Percentiles rank a stretch among this genome's conserved stretches.
Evolutionary conservation across 768 basidiomycete species (phyloP).

Genomic region (Podaxis rugospora): DNA sequence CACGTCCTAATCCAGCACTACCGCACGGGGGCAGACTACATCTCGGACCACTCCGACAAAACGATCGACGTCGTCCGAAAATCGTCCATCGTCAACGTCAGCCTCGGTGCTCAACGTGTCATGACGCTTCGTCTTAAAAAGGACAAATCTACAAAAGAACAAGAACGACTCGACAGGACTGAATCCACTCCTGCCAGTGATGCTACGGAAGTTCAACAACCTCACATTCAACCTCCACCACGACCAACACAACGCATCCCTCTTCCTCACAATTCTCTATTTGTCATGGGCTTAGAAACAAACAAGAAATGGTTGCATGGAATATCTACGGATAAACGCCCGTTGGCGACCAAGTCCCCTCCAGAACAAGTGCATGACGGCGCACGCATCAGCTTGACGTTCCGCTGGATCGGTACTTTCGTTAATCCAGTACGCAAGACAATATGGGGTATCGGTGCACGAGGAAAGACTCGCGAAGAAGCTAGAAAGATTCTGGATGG

Average conservation of each 20-base stretch:
- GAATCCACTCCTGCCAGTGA: not conserved
- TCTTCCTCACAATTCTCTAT: conserved; percentile 79
- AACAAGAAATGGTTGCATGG: conserved; percentile 75
- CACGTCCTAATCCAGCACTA: conserved; percentile 84
- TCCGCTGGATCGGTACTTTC: conserved; percentile 76
- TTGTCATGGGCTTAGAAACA: conserved; percentile 71
- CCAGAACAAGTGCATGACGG: conserved; percentile 55
- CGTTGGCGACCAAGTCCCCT: conserved; percentile 42
- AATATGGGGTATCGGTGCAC: conserved; percentile 76
- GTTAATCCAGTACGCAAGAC: conserved; percentile 40
- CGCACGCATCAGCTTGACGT: conserved; percentile 75
- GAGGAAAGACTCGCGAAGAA: conserved; percentile 50
- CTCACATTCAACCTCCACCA: conserved; percentile 18
- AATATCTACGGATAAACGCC: conserved; percentile 74
- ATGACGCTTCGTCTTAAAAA: conserved; percentile 75
- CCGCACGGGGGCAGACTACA: conserved; percentile 74
- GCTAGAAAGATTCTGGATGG: conserved; percentile 27
- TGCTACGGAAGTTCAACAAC: not conserved
- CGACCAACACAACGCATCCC: conserved; percentile 58
- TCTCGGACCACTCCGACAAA: conserved; percentile 86
- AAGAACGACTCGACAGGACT: conserved; percentile 1
- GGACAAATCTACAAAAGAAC: conserved; percentile 26
- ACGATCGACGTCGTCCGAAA: conserved; percentile 76
- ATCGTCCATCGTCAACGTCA: conserved; percentile 77
- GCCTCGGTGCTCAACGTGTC: conserved; percentile 69